Evolutionary conservation across 2,329 filamentous ascomycete species (phyloP), one percentile per base, ranked within the genome.

Genomic region (Penicillium sp.): DNA sequence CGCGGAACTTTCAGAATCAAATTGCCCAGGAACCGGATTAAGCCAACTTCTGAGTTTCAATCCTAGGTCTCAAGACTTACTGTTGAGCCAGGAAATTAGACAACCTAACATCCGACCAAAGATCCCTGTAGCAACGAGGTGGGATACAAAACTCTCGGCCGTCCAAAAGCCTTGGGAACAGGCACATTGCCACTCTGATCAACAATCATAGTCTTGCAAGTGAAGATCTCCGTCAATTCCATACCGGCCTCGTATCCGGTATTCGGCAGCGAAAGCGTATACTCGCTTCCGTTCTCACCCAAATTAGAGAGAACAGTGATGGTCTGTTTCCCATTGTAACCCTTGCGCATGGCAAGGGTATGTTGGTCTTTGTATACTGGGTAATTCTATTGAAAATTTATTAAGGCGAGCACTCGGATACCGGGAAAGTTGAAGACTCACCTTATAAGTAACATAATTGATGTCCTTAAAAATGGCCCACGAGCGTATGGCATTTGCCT

Each of bases 401-500:
- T 87, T 28, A 29, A 16, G 7, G 15, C 16, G 7, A 6, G 18
- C 2, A 12, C 16, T 21, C 8, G 4, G 18, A 18, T 3, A 6
- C 4, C 1, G 9, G 10, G 16, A 10, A 9, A n/a, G 8, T 6
- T 18, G 16, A 4, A 26, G 29, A 18, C 45, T 13, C 51, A 69
- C 68, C 61, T 66, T 69, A 53, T 73, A 75, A 0, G 65, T 72
- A 7, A 76, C 57, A 56, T 79, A 81, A 13, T 77, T 16, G 59
- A 61, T 5, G 54, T 51, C 42, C 76, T 73, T 3, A 63, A 60
- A 4, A 51, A 53, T 18, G 79, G 66, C 2, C 74, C 77, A 13
- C 70, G 70, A 45, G 28, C 82, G 80, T 41, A 83, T 72, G 45
- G 73, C 69, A 63, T 85, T 85, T 23, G 82, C 64, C 4, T 64